Percentiles rank a stretch among this genome's conserved stretches.
Conservation (phyloP, 2,329 filamentous ascomycete species). For the Sporothrix pallida region DNA sequence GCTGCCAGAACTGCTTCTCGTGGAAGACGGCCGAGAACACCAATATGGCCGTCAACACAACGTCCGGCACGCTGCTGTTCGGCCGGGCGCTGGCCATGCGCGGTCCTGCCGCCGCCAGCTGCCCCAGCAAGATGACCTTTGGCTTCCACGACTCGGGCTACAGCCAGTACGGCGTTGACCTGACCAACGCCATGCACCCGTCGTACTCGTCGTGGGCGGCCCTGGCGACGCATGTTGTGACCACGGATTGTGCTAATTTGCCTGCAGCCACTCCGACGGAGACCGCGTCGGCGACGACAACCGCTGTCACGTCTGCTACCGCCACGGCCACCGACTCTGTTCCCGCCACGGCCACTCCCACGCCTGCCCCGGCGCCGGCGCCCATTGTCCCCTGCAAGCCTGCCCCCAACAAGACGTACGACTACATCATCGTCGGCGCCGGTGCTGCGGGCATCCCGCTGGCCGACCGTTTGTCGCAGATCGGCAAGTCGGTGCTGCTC, state of each 20-base stretch:
- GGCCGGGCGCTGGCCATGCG: slow-evolving; percentile 62
- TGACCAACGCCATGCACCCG: slow-evolving; percentile 49
- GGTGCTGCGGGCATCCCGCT: slow-evolving; percentile 66
- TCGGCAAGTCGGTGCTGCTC: slow-evolving; percentile 68
- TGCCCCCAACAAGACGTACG: slow-evolving; percentile 47
- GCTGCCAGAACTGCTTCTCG: slow-evolving; percentile 63
- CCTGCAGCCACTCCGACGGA: not conserved
- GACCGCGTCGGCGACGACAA: not conserved
- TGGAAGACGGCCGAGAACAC: slow-evolving; percentile 58
- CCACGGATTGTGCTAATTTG: slow-evolving; percentile 34
- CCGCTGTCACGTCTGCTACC: not conserved
- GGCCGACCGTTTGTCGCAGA: slow-evolving; percentile 67
- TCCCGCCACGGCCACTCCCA: slow-evolving; percentile 38
- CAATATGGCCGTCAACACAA: slow-evolving; percentile 52
- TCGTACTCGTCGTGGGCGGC: slow-evolving; percentile 53
- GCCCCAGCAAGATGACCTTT: slow-evolving; percentile 54
- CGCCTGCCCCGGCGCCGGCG: slow-evolving; percentile 51
- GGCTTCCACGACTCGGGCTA: slow-evolving; percentile 61
- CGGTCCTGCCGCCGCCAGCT: slow-evolving; percentile 50
- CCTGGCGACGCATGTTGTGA: slow-evolving; percentile 51
- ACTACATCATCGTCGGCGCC: slow-evolving; percentile 68
- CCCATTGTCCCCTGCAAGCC: slow-evolving; percentile 44
- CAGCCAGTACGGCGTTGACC: slow-evolving; percentile 57
- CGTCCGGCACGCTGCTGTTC: slow-evolving; percentile 52
- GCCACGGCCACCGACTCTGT: slow-evolving; percentile 12